phyloP scores from a whole-genome alignment of 768 basidiomycete genomes.

The Leccinum boreale region DNA sequence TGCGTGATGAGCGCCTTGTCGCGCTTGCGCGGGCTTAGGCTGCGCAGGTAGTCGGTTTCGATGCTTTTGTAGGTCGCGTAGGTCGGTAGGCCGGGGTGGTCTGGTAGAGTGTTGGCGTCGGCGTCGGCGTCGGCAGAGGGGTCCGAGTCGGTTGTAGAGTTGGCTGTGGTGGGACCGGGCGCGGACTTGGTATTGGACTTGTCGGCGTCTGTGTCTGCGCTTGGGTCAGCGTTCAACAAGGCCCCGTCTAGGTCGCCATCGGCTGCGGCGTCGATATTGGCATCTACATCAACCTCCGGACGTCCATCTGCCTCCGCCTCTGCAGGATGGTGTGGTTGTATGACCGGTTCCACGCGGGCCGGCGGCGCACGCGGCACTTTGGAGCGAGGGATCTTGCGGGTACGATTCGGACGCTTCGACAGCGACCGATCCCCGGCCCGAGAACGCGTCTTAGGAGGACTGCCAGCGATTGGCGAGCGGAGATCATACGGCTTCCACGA shows the following conservation, averaged over 20 bases:
- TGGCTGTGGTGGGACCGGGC: neutral
- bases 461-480: neutral
- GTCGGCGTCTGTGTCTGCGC: neutral
- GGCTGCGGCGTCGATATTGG: no score
- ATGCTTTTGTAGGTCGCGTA: slow-evolving; percentile 57
- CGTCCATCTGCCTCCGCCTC: neutral
- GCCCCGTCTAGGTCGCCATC: neutral
- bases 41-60: slow-evolving; percentile 54
- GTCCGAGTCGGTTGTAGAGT: neutral
- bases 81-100: slow-evolving; percentile 55
- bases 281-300: neutral
- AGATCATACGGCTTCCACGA: slow-evolving; percentile 24
- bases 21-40: slow-evolving; percentile 54
- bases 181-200: neutral
- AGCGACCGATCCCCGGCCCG: neutral
- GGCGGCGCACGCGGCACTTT: neutral
- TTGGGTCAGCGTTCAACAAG: neutral
- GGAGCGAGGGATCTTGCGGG: neutral
- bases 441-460: neutral
- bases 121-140: neutral
- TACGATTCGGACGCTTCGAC: neutral
- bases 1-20: slow-evolving; percentile 75
- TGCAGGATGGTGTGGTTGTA: neutral
- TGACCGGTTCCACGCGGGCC: neutral
- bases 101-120: neutral